Base-by-base conservation (phyloP, 2,329 filamentous ascomycete genomes). In the Colletotrichum sp. region DNA sequence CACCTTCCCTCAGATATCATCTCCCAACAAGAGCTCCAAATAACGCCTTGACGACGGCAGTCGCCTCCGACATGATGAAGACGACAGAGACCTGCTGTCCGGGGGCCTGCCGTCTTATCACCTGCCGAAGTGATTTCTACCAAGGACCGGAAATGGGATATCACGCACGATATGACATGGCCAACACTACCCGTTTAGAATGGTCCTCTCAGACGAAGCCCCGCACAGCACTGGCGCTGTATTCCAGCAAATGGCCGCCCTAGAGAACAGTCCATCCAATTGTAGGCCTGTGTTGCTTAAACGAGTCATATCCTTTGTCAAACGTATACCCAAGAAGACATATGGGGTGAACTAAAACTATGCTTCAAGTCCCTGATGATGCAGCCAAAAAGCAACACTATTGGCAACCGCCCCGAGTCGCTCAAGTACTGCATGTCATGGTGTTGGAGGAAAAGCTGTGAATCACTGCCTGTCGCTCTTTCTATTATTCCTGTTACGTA, bases 321-420 rank as follows among this genome's bases (percentile, higher is more conserved):
- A 43, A 11, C 9, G 8, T 9, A 43, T 43, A 6, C 18, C 18
- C 3, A 6, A 9, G 36, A 43, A 43, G 38, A 43, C 8, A 43
- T 5, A 43, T 43, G 9, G 38, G 18, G 18, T 43, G 18, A 11
- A 11, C 2, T 43, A 9, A n/a, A 5, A n/a, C 18, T 43, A 11
- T 47, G 38, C 38, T n/a, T 47, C n/a, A 43, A 43, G 9, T n/a
- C 2, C 2, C 8, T 0, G 3, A n/a, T n/a, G 38, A 18, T 43
- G n/a, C 18, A 43, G 9, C 18, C 38, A n/a, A n/a, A 47, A 9
- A n/a, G 1, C 18, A 7, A 7, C 38, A n/a, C 18, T 43, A 2
- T 43, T 12, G 9, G 38, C 9, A 43, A 2, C 38, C 38, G 3
- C 9, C 5, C 2, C 0, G 2, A 1, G 18, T 9, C 38, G 9